Conservation (phyloP, 441 rosid species). For the Pelargonium myrrhifolium region DNA sequence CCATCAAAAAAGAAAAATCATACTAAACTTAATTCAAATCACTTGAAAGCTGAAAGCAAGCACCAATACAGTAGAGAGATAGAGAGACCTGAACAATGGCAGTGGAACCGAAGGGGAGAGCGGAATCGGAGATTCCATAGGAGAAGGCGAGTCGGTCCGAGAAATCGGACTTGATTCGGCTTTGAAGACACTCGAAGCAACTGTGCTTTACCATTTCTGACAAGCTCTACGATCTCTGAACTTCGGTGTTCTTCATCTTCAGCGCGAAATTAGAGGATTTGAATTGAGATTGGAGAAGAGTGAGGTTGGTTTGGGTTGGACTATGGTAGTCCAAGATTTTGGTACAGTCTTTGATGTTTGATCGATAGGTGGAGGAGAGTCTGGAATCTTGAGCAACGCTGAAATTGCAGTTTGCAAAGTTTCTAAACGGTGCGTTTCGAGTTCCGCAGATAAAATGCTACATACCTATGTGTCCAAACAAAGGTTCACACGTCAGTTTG, state of each 20-base stretch:
- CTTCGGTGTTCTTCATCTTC: background rate
- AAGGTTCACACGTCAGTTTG: too few relatives aligned
- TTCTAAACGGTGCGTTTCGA: background rate
- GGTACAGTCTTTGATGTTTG: background rate
- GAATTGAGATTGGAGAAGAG: background rate
- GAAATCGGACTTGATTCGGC: conserved; percentile 59
- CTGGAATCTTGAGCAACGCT: background rate
- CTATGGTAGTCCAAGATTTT: background rate
- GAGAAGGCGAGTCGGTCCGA: conserved; percentile 49
- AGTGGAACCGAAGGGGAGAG: conserved; percentile 66
- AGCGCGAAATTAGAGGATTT: background rate
- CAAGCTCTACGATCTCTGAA: background rate
- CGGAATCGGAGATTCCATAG: conserved; percentile 58
- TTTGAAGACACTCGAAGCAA: conserved; percentile 71
- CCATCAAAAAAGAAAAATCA: conserved; percentile 13
- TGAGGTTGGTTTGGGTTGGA: background rate
- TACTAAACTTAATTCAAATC: background rate
- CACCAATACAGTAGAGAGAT: background rate
- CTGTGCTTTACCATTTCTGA: conserved; percentile 26
- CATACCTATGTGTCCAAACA: too few relatives aligned
- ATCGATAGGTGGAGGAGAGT: background rate
- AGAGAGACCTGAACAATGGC: conserved; percentile 58
- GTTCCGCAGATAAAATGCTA: background rate
- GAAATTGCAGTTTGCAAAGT: background rate
- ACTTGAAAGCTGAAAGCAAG: background rate